Percentiles rank a stretch among this genome's conserved stretches.
Evolutionary conservation across 352 stramenopile species (phyloP).

Genomic region (Achlya hypogyna): DNA sequence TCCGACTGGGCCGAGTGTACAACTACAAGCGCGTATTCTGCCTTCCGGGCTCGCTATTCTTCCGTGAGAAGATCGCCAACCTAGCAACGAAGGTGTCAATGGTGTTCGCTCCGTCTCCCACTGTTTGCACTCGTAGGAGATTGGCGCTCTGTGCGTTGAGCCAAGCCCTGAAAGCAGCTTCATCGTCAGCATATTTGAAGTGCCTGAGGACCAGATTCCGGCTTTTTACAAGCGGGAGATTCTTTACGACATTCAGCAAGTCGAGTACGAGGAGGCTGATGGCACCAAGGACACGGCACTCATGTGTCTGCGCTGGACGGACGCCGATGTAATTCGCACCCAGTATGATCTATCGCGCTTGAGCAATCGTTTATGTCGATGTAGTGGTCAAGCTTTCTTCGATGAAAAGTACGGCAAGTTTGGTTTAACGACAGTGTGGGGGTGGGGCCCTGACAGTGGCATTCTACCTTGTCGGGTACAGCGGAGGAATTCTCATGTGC

Average conservation of each 20-base stretch:
- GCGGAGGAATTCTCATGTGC: not conserved
- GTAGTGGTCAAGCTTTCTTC: conserved; percentile 41
- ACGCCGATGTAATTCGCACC: conserved; percentile 32
- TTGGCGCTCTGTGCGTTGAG: conserved; percentile 36
- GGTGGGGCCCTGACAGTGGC: conserved; percentile 36
- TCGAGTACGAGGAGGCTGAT: conserved; percentile 25
- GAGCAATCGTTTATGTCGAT: not conserved
- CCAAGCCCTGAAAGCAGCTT: conserved; percentile 20
- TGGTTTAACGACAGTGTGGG: conserved; percentile 53
- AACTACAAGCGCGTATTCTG: conserved; percentile 51
- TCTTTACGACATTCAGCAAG: conserved; percentile 38
- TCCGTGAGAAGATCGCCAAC: conserved; percentile 44
- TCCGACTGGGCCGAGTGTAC: conserved; percentile 39
- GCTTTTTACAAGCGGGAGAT: conserved; percentile 31
- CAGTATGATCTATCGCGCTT: not conserved
- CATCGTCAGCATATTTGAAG: not conserved
- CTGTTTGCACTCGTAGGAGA: conserved; percentile 30
- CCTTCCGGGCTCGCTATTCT: conserved; percentile 60
- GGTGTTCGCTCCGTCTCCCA: too few relatives aligned
- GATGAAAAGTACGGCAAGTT: conserved; percentile 34
- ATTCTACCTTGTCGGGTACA: conserved; percentile 34
- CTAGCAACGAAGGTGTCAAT: conserved; percentile 33
- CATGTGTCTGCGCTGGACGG: conserved; percentile 36
- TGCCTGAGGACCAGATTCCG: not conserved
- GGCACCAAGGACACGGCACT: conserved; percentile 18